These are phyloP conservation scores for Bipolaris zeicola DNA, from an alignment of 2,329 filamentous ascomycete species.

Conservation along the genomic window DNA sequence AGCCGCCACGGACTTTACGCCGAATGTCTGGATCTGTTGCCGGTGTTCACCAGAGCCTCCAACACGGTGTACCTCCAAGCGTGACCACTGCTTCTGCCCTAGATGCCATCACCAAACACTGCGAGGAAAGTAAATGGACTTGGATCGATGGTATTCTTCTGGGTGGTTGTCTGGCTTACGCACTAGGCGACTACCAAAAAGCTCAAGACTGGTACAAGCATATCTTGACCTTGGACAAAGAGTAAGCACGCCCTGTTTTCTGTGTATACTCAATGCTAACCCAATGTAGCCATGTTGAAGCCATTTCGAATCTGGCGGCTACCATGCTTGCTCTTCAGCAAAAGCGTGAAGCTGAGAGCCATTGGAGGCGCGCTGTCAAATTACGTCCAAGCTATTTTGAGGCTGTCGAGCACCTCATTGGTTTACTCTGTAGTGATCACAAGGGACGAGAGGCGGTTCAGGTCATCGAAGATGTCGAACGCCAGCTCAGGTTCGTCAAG, in stretches of 20 bases:
- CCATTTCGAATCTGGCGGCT: conserved; percentile 90
- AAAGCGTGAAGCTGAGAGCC: conserved; percentile 79
- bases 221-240: conserved; percentile 64
- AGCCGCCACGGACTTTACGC: conserved; percentile 38
- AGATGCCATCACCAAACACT: conserved; percentile 45
- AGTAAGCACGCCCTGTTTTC: conserved; percentile 46
- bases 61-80: conserved; percentile 39
- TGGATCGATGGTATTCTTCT: conserved; percentile 95
- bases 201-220: conserved; percentile 76
- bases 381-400: conserved; percentile 88
- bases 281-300: conserved; percentile 76
- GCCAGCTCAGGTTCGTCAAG: conserved; percentile 63
- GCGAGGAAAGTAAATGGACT: conserved; percentile 50
- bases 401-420: conserved; percentile 91
- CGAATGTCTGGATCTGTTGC: conserved; percentile 44
- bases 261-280: conserved; percentile 12
- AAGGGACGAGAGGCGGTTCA: conserved; percentile 83
- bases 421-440: conserved; percentile 80
- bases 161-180: conserved; percentile 90
- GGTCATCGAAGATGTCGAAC: conserved; percentile 85
- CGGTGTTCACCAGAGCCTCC: conserved; percentile 33
- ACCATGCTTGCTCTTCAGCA: conserved; percentile 83
- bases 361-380: conserved; percentile 85
- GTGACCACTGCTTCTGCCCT: conserved; percentile 46
- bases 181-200: conserved; percentile 80